phyloP scores from a whole-genome alignment of 2,329 filamentous ascomycete species.

The Celoporthe dispersa region DNA sequence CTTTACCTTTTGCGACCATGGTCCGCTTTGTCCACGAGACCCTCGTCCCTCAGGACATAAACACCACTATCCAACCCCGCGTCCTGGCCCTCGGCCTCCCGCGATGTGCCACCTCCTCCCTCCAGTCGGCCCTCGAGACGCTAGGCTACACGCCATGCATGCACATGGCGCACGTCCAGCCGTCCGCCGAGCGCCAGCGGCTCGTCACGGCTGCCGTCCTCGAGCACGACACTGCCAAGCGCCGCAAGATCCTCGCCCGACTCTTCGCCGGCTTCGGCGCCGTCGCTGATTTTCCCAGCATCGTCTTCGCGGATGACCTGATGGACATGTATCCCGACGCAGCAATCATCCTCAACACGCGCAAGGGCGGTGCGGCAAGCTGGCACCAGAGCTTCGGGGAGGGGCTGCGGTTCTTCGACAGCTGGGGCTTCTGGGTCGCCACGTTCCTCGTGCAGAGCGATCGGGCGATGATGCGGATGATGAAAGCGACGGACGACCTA shows the following conservation, averaged over 20 bases:
- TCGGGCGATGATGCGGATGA: constrained; percentile 26
- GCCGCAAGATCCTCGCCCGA: constrained; percentile 38
- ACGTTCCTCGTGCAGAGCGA: constrained; percentile 25
- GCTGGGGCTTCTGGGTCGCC: constrained; percentile 26
- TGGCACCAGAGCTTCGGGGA: constrained; percentile 25
- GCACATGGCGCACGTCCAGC: constrained; percentile 37
- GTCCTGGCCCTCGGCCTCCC: constrained; percentile 36
- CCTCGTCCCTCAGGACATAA: constrained; percentile 7
- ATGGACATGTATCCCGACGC: constrained; percentile 46
- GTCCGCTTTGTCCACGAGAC: constrained; percentile 27
- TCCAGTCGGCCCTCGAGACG: constrained; percentile 41
- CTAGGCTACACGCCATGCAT: constrained; percentile 39
- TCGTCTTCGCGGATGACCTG: constrained; percentile 41
- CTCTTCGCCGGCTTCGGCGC: constrained; percentile 39
- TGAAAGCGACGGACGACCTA: constrained; percentile 23
- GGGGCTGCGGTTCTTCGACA: constrained; percentile 27
- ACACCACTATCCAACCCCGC: constrained; percentile 11
- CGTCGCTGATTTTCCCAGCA: constrained; percentile 38
- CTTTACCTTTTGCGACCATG: constrained; percentile 2
- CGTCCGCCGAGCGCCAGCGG: constrained; percentile 32
- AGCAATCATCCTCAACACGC: constrained; percentile 39
- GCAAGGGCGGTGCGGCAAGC: constrained; percentile 16
- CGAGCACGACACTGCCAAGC: constrained; percentile 35
- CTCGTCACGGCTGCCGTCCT: constrained; percentile 36
- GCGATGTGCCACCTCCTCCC: constrained; percentile 42